Percentiles rank a stretch among this genome's conserved stretches.
Evolutionary conservation across 148 eudicot genomes (phyloP).

Genomic region (Rhododendron williamsianum): DNA sequence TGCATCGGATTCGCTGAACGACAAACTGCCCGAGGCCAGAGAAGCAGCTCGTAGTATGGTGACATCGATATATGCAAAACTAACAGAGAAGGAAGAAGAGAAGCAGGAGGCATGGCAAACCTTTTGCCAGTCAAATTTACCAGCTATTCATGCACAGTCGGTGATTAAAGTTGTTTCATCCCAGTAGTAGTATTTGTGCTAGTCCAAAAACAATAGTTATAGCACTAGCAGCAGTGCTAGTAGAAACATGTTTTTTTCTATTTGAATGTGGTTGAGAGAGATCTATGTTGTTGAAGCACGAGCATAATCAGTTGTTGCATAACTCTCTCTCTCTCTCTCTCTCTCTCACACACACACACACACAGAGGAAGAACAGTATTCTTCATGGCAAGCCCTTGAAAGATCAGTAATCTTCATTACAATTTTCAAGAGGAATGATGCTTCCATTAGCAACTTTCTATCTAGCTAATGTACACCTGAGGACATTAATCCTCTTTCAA

Average conservation of each 20-base stretch:
- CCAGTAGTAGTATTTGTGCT: neutral
- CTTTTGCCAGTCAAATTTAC: slow-evolving; percentile 75
- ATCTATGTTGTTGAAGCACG: neutral
- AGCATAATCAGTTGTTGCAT: neutral
- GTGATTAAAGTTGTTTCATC: slow-evolving; percentile 46
- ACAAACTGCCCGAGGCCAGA: slow-evolving; percentile 94
- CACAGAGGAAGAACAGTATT: too few species aligned
- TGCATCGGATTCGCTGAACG: slow-evolving; percentile 65
- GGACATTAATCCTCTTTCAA: neutral
- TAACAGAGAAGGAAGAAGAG: slow-evolving; percentile 45
- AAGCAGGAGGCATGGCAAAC: slow-evolving; percentile 73
- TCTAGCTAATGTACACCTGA: neutral
- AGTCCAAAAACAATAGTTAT: neutral
- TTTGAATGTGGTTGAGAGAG: neutral
- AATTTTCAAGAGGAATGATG: neutral
- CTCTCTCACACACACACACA: neutral
- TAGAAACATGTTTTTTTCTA: neutral
- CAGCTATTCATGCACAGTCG: slow-evolving; percentile 72
- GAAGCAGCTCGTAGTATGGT: slow-evolving; percentile 82
- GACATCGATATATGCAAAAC: slow-evolving; percentile 35
- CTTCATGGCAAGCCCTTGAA: too few species aligned
- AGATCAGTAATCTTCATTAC: neutral
- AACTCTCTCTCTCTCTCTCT: neutral
- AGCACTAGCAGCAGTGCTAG: slow-evolving; percentile 1
- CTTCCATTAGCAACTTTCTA: neutral